These are phyloP conservation scores for Hypoxylon sp. DNA, from an alignment of 2,329 filamentous ascomycete genomes.

Conservation along the genomic window DNA sequence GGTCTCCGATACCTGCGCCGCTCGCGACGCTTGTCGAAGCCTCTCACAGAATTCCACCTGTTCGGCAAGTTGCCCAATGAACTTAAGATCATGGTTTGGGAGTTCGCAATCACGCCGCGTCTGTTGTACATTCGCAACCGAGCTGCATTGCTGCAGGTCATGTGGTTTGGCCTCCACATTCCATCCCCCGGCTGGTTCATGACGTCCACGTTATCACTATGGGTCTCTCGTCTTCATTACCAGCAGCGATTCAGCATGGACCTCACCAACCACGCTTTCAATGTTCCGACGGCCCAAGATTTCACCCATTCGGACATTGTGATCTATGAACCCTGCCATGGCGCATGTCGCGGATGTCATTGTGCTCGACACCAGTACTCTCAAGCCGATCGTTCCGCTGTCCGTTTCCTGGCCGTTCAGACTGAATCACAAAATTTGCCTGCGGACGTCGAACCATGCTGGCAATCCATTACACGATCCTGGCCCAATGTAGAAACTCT, in stretches of 20 bases:
- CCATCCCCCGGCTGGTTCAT: constrained; percentile 50
- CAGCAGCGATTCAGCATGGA: constrained; percentile 46
- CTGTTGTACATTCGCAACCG: constrained; percentile 53
- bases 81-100: constrained; percentile 53
- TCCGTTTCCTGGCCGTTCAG: constrained; percentile 51
- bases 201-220: constrained; percentile 42
- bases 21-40: constrained; percentile 51
- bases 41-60: constrained; percentile 51
- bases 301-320: constrained; percentile 52
- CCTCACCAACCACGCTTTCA: not conserved
- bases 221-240: constrained; percentile 47
- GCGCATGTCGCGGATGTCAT: constrained; percentile 50
- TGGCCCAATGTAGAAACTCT: constrained; percentile 54
- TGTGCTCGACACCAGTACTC: constrained; percentile 52
- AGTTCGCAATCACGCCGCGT: constrained; percentile 50
- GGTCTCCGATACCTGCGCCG: constrained; percentile 42
- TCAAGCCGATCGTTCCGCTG: constrained; percentile 46
- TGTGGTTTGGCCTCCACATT: constrained; percentile 47
- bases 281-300: constrained; percentile 32
- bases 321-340: constrained; percentile 53
- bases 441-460: constrained; percentile 45
- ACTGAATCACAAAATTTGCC: constrained; percentile 48
- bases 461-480: constrained; percentile 49
- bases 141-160: constrained; percentile 21
- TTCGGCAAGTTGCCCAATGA: constrained; percentile 50